Evolutionary conservation across 2,329 filamentous ascomycete genomes (phyloP), one percentile per base, ranked within the genome.

Genomic region (Aotearoamyces nothofagi): DNA sequence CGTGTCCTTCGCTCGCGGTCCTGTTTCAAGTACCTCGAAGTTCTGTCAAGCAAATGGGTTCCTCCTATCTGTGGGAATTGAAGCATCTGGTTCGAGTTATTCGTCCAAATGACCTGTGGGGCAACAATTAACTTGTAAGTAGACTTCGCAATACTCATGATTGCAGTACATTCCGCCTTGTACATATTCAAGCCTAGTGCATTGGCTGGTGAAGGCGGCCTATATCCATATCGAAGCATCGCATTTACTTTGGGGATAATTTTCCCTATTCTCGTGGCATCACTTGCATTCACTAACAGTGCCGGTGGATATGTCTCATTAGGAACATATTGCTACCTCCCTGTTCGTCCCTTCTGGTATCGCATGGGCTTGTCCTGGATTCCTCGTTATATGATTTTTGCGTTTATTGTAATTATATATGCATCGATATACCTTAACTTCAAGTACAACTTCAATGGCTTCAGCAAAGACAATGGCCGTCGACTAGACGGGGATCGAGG

Each of bases 1-100:
- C 2, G 62, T 71, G 12, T 64, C 66, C 12, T 61, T 83, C 17
- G 47, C 51, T 1, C 47, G 49, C 4, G 68, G 69, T 3, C 56
- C 52, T 0, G 54, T 78, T 30, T 31, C 41, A 7, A 67, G 63
- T 15, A 39, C 49, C 1, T 67, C 67, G 3, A 46, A 50, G 1
- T 73, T 78, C 38, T 83, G 78, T 45, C 73, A 82, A 51, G 56
- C 65, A 24, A 71, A 63, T 39, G 78, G 78, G 1, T 83, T 79
- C 52, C 63, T 78, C 34, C 58, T 81, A 17, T 56, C 71, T 4
- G 51, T 72, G 27, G 69, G 70, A n/a, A 69, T 78, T 33, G 74
- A 80, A 47, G 68, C 71, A 16, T 71, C 70, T 33, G 63, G 63
- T 65, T 38, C 33, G 54, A 40, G 24, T 9, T 12, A 14, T 23